These are phyloP conservation scores for Phytopythium litorale DNA, from an alignment of 352 stramenopile genomes.

Conservation along the genomic window DNA sequence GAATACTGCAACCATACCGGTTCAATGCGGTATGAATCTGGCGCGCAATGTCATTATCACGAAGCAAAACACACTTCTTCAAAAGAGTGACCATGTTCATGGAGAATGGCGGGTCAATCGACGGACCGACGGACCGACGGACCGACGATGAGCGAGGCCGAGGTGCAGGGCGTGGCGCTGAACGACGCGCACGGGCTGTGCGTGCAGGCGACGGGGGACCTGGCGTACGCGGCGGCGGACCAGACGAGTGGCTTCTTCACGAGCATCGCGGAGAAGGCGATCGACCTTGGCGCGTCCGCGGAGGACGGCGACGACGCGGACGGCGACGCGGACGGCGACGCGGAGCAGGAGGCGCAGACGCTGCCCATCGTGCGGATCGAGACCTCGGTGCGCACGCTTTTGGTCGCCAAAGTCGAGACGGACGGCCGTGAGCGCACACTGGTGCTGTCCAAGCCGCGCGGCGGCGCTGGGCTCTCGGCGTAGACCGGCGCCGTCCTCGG, in stretches of 20 bases:
- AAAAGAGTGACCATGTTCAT: not conserved
- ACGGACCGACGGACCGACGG: not conserved
- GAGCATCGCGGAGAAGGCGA: constrained; percentile 63
- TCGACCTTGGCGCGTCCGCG: constrained; percentile 37
- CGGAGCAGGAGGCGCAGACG: constrained; percentile 26
- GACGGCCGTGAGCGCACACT: constrained; percentile 46
- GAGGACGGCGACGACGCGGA: constrained; percentile 22
- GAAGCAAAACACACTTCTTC: not conserved
- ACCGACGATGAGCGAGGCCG: constrained; percentile 26
- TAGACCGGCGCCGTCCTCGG: not conserved
- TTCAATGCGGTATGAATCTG: not conserved
- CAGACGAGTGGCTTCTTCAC: constrained; percentile 75
- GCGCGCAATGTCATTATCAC: not conserved
- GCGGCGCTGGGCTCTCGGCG: constrained; percentile 16
- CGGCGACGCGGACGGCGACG: constrained; percentile 3
- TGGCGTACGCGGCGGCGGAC: constrained; percentile 39
- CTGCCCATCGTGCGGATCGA: constrained; percentile 51
- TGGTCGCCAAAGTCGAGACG: constrained; percentile 52
- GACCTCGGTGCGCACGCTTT: constrained; percentile 45
- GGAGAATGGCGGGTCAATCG: not conserved
- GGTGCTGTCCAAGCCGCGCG: constrained; percentile 50
- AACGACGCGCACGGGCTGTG: constrained; percentile 74
- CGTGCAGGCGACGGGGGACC: constrained; percentile 61
- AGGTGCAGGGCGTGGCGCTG: constrained; percentile 61
- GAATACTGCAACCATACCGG: constrained; percentile 1